A percentile compares a stretch with the other conserved stretches of the same genome.
Evolutionary conservation across 2,329 filamentous ascomycete genomes (phyloP).

Genomic region (Cytospora leucostoma): DNA sequence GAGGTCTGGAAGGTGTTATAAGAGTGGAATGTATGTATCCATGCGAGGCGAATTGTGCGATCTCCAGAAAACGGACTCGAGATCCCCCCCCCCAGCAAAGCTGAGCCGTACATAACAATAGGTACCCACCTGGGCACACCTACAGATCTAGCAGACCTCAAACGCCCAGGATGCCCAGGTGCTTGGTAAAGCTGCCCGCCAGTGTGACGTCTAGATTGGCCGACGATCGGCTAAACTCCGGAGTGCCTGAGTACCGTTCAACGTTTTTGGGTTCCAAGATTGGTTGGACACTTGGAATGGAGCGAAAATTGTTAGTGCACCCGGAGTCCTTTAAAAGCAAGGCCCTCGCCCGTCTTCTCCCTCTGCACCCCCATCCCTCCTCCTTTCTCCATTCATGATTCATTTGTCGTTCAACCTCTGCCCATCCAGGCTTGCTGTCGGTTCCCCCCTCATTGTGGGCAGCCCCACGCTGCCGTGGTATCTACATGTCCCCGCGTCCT

Average conservation of each 20-base stretch:
- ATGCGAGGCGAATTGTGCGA: slow-evolving; percentile 13
- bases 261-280: background rate
- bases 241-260: background rate
- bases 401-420: background rate
- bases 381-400: background rate
- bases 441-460: background rate
- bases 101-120: background rate
- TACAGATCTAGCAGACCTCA: no score
- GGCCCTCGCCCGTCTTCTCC: slow-evolving; percentile 14
- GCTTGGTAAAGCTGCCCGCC: slow-evolving; percentile 4
- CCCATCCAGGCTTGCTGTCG: background rate
- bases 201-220: slow-evolving; percentile 1
- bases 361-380: slow-evolving; percentile 4
- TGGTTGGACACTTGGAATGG: background rate
- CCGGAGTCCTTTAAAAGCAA: slow-evolving; percentile 21
- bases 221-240: slow-evolving; percentile 14
- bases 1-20: slow-evolving; percentile 2
- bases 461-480: background rate
- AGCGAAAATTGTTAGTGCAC: slow-evolving; percentile 23
- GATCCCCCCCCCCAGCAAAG: background rate
- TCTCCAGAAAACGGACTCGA: background rate
- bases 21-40: background rate
- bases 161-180: background rate
- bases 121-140: background rate
- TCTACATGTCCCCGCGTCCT: background rate